Conservation (phyloP, 164 flowering plant species). For the Buxus sempervirens region DNA sequence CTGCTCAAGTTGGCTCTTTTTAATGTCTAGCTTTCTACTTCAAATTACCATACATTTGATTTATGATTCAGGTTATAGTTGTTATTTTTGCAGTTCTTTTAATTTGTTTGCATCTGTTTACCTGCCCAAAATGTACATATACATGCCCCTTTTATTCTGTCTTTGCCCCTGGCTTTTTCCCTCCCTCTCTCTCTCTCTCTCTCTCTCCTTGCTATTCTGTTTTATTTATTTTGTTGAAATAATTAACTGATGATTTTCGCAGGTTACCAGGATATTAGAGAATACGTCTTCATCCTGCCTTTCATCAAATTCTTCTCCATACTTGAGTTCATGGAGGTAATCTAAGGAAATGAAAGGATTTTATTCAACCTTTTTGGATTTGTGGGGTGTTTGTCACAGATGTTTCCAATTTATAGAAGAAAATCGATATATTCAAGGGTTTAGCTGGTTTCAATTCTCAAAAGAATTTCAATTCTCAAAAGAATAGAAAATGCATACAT, state of each 20-base stretch:
- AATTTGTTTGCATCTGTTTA: neutral
- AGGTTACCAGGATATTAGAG: neutral
- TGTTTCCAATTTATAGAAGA: no score
- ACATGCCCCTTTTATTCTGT: neutral
- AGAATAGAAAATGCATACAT: neutral
- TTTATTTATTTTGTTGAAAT: neutral
- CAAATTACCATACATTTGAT: neutral
- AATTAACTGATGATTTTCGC: neutral
- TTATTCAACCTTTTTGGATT: neutral
- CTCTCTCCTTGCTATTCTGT: neutral
- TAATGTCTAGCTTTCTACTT: no score
- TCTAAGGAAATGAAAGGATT: neutral
- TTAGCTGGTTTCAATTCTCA: no score
- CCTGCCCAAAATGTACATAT: neutral
- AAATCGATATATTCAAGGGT: no score
- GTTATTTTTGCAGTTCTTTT: neutral
- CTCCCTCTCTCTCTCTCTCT: no score
- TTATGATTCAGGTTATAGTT: neutral
- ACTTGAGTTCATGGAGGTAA: conserved; percentile 11
- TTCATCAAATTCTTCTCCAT: neutral
- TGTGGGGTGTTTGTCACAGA: no score
- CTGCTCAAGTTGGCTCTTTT: no score
- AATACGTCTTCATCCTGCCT: conserved; percentile 4
- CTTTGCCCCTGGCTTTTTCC: neutral
- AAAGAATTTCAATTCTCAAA: no score